phyloP scores from a whole-genome alignment of 176 grass and related monocot species.

The Chloris gayana region DNA sequence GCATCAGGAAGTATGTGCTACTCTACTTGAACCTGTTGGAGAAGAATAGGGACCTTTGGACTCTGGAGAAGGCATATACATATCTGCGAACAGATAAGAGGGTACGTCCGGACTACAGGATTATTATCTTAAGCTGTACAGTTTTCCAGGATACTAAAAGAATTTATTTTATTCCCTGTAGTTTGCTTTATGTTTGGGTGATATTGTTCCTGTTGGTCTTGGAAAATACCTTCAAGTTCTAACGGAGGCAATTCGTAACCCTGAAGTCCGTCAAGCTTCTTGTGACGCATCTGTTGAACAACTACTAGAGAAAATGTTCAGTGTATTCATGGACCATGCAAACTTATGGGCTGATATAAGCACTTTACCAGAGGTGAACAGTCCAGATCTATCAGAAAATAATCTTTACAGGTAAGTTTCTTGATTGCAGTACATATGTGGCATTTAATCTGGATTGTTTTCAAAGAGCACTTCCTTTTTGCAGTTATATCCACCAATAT shows the following conservation, averaged over 20 bases:
- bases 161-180: conserved; percentile 40
- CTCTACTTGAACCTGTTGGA: conserved; percentile 90
- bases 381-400: conserved; percentile 74
- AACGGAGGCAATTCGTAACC: conserved; percentile 63
- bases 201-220: conserved; percentile 81
- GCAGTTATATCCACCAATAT: conserved; percentile 93
- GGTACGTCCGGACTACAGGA: conserved; percentile 48
- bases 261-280: conserved; percentile 47
- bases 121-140: conserved; percentile 14
- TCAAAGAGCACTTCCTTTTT: conserved; percentile 43
- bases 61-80: conserved; percentile 83
- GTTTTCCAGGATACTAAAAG: conserved; percentile 23
- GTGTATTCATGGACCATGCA: conserved; percentile 93
- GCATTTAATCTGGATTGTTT: conserved; percentile 29
- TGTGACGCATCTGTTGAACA: conserved; percentile 61
- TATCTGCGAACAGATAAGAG: conserved; percentile 91
- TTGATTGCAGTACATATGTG: conserved; percentile 22
- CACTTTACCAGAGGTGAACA: conserved; percentile 76
- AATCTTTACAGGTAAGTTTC: conserved; percentile 78
- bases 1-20: conserved; percentile 91
- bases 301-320: conserved; percentile 94
- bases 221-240: conserved; percentile 97
- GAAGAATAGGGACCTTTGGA: conserved; percentile 79
- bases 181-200: conserved; percentile 91
- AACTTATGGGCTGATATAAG: conserved; percentile 81